phyloP scores from a whole-genome alignment of 495 filamentous ascomycete genomes.

The Trichoderma asperelloides region DNA sequence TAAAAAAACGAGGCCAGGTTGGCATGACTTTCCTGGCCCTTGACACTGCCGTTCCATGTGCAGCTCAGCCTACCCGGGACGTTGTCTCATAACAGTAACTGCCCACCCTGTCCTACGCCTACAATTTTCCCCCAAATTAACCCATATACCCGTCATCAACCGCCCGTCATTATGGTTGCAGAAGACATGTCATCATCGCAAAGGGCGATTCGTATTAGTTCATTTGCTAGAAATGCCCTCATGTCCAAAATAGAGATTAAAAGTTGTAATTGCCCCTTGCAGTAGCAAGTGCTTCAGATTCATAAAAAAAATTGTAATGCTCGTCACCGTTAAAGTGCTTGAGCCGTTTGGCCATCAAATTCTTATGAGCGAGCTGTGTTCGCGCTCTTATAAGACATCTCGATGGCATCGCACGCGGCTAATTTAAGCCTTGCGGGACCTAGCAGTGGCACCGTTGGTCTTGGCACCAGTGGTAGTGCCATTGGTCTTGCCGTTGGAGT shows the following conservation, averaged over 20 bases:
- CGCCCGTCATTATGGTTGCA: background rate
- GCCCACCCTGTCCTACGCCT: background rate
- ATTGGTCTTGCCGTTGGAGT: slow-evolving; percentile 16
- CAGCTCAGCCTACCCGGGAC: background rate
- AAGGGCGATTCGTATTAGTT: background rate
- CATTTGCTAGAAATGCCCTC: background rate
- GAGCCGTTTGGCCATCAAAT: background rate
- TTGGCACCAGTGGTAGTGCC: slow-evolving; percentile 37
- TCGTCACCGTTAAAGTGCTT: background rate
- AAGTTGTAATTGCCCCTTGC: background rate
- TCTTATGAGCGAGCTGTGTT: background rate
- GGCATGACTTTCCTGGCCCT: slow-evolving; percentile 3
- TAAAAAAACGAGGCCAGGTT: slow-evolving; percentile 4
- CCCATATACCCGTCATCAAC: background rate
- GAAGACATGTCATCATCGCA: background rate
- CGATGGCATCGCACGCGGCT: background rate
- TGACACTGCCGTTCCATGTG: background rate
- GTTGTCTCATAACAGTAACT: background rate
- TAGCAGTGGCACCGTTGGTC: slow-evolving; percentile 41
- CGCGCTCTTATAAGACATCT: background rate
- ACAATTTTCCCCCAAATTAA: background rate
- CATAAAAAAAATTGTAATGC: background rate
- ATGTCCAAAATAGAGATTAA: slow-evolving; percentile 5
- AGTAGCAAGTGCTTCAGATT: background rate
- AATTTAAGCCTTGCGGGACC: slow-evolving; percentile 51